Percentiles rank a stretch among this genome's conserved stretches.
phyloP scores from a whole-genome alignment of 2,329 filamentous ascomycete species.

The Trichoderma brevicompactum region DNA sequence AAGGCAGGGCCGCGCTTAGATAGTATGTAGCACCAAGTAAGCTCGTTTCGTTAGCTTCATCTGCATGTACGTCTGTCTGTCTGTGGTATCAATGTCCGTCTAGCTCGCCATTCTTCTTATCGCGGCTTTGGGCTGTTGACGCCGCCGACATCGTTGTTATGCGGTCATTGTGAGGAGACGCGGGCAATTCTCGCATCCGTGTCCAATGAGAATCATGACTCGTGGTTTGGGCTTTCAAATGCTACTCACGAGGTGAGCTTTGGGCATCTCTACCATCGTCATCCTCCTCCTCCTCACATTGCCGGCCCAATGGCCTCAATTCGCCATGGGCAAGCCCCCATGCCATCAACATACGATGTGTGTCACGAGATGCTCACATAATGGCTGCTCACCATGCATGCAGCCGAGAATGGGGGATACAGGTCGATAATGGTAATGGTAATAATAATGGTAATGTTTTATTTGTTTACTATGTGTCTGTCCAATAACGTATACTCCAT shows the following conservation, averaged over 20 bases:
- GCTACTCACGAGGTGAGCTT: background rate
- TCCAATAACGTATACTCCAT: conserved; percentile 1
- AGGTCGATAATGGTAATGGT: background rate
- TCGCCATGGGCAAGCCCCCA: background rate
- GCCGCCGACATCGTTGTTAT: background rate
- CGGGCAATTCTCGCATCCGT: background rate
- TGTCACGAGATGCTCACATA: conserved; percentile 14
- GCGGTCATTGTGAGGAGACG: background rate
- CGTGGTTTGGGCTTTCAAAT: background rate
- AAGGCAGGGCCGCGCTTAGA: too few species aligned
- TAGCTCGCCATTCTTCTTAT: background rate
- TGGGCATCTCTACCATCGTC: background rate
- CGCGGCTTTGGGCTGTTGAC: background rate
- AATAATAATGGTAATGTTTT: background rate
- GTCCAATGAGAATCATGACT: background rate
- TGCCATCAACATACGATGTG: conserved; percentile 14
- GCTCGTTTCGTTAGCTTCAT: too few species aligned
- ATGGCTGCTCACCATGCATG: background rate
- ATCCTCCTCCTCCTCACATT: background rate
- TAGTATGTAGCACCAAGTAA: too few species aligned
- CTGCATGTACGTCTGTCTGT: too few species aligned
- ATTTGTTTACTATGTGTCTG: background rate
- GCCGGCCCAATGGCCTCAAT: background rate
- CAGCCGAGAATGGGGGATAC: background rate
- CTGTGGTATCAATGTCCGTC: too few species aligned